Percentiles rank a stretch among this genome's conserved stretches.
phyloP scores from a whole-genome alignment of 208 protist genomes.

The Wallacemonas sp. region DNA sequence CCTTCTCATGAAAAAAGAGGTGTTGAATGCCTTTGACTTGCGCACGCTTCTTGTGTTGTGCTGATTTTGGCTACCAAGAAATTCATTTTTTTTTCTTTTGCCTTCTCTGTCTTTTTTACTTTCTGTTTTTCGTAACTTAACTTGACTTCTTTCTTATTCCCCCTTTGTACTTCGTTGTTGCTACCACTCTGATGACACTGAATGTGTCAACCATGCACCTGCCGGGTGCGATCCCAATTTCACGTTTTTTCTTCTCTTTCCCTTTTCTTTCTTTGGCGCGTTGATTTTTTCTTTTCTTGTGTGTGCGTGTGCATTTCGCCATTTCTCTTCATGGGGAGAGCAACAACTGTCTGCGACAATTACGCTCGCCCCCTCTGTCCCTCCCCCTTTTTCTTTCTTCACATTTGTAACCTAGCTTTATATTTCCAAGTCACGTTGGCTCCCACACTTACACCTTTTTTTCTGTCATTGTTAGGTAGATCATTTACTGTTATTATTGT shows the following conservation, averaged over 20 bases:
- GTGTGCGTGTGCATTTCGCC: not conserved
- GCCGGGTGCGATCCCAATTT: not conserved
- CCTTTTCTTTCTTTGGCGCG: not conserved
- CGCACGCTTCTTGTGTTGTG: not conserved
- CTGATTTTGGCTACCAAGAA: not conserved
- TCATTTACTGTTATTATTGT: no score
- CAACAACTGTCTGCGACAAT: no score
- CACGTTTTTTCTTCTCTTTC: not conserved
- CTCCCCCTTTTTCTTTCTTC: conserved; percentile 1
- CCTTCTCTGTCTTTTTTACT: not conserved
- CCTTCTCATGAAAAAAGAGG: no score
- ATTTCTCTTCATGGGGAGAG: not conserved
- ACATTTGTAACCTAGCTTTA: no score
- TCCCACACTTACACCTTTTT: no score
- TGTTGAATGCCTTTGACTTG: no score
- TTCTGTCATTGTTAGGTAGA: no score
- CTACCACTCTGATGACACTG: not conserved
- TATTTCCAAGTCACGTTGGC: not conserved
- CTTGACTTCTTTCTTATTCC: not conserved
- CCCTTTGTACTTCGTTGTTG: not conserved
- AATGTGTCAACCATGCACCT: no score
- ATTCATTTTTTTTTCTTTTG: not conserved
- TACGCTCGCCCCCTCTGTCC: no score
- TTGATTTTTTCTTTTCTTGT: not conserved
- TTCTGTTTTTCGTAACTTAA: not conserved